Conservation (phyloP, 805 yeast species). For the Yamadazyma kitorensis region DNA sequence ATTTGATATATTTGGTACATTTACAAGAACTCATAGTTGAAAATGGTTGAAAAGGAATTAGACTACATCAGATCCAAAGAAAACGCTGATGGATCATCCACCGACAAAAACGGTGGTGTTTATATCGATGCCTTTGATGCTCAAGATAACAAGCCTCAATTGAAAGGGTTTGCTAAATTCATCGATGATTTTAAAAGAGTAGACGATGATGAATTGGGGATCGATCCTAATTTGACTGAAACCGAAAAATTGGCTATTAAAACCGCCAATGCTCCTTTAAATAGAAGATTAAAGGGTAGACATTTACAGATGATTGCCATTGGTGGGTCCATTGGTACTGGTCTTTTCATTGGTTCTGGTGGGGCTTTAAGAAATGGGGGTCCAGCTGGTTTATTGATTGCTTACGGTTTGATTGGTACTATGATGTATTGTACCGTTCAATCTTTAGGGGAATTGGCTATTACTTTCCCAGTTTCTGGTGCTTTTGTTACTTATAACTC, state of each 20-base stretch:
- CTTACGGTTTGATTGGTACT: constrained; percentile 53
- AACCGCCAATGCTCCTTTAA: constrained; percentile 49
- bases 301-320: constrained; percentile 70
- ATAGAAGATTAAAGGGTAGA: constrained; percentile 55
- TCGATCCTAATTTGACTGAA: constrained; percentile 34
- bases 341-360: constrained; percentile 76
- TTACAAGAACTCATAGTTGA: too few species aligned
- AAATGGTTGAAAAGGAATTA: constrained; percentile 42
- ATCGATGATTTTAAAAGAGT: constrained; percentile 32
- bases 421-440: constrained; percentile 57
- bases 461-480: constrained; percentile 66
- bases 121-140: constrained; percentile 27
- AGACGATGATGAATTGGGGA: constrained; percentile 34
- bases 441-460: constrained; percentile 59
- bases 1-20: too few species aligned
- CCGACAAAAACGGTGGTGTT: constrained; percentile 39
- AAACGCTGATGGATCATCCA: constrained; percentile 25
- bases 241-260: constrained; percentile 33
- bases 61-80: constrained; percentile 38
- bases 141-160: constrained; percentile 16
- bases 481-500: constrained; percentile 63
- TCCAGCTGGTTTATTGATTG: constrained; percentile 68
- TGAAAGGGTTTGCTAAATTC: constrained; percentile 20
- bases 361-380: constrained; percentile 63
- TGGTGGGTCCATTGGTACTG: constrained; percentile 88